phyloP scores from a whole-genome alignment of 2,329 filamentous ascomycete genomes.

The Juglanconis juglandina region DNA sequence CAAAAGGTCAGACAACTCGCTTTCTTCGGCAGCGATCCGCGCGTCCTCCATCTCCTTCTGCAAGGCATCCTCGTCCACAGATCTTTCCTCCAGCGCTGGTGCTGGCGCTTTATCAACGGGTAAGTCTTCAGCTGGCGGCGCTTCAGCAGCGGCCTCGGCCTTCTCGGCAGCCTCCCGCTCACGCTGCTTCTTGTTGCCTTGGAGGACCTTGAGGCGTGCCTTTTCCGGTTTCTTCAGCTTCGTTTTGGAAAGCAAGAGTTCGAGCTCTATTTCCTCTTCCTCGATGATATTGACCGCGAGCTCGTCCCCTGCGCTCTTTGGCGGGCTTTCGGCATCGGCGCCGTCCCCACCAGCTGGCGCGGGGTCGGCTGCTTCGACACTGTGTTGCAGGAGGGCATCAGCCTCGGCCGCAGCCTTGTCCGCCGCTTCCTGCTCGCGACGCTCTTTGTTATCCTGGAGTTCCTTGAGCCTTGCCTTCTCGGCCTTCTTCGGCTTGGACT shows the following conservation, averaged over 20 bases:
- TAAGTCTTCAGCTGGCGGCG: background rate
- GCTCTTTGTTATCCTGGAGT: conserved; percentile 11
- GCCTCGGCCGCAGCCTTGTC: conserved; percentile 4
- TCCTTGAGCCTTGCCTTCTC: conserved; percentile 13
- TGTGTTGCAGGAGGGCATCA: background rate
- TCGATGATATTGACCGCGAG: conserved; percentile 8
- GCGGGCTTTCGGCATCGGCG: background rate
- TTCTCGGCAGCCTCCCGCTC: conserved; percentile 9
- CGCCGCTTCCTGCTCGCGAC: conserved; percentile 11
- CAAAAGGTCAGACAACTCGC: conserved; percentile 12
- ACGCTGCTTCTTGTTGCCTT: conserved; percentile 11
- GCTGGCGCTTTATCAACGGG: background rate
- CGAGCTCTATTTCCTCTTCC: conserved; percentile 15
- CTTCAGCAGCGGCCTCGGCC: background rate
- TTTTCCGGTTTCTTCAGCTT: conserved; percentile 14
- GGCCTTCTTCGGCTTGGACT: conserved; percentile 7
- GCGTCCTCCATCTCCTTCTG: conserved; percentile 3
- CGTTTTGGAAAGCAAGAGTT: conserved; percentile 5
- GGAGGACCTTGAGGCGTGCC: conserved; percentile 11
- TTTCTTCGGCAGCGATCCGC: conserved; percentile 13
- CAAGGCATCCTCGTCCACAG: conserved; percentile 6
- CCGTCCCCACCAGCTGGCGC: background rate
- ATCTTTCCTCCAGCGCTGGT: background rate
- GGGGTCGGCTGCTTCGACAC: background rate
- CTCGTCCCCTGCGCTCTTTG: background rate